phyloP scores from a whole-genome alignment of 352 stramenopile species.

The Phytophthora parvispora region DNA sequence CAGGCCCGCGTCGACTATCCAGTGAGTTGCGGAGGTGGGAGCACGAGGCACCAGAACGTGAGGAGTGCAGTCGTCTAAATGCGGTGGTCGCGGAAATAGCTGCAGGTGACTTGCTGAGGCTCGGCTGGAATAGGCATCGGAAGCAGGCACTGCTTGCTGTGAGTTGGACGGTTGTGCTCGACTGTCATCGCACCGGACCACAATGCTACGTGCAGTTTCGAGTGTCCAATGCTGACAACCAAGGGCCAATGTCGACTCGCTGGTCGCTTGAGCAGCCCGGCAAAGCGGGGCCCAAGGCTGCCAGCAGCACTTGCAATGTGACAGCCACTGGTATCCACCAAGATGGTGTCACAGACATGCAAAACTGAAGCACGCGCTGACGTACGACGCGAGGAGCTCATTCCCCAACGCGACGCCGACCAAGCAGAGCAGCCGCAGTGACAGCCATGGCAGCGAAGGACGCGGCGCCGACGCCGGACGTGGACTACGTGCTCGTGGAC shows the following conservation, averaged over 20 bases:
- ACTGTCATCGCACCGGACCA: too few species aligned
- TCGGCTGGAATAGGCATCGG: neutral
- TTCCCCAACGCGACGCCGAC: slow-evolving; percentile 5
- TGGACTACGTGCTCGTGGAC: slow-evolving; percentile 52
- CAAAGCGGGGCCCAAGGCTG: too few species aligned
- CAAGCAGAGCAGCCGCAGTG: neutral
- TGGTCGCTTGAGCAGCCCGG: too few species aligned
- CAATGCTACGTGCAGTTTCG: too few species aligned
- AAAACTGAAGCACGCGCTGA: slow-evolving; percentile 22
- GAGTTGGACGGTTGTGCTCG: too few species aligned
- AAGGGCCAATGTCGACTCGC: too few species aligned
- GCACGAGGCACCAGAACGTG: slow-evolving; percentile 1
- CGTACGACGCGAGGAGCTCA: neutral
- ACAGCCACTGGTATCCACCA: slow-evolving; percentile 18
- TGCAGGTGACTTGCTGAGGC: too few species aligned
- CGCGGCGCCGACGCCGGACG: slow-evolving; percentile 6
- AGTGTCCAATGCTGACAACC: too few species aligned
- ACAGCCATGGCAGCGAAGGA: slow-evolving; percentile 7
- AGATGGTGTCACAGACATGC: slow-evolving; percentile 26
- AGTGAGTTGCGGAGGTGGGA: slow-evolving; percentile 1
- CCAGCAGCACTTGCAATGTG: neutral
- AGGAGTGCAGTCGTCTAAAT: slow-evolving; percentile 9
- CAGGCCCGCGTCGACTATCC: neutral
- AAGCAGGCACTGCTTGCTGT: too few species aligned
- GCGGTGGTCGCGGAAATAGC: slow-evolving; percentile 5